A percentile compares a stretch with the other conserved stretches of the same genome.
Evolutionary conservation across 805 yeast genomes (phyloP).

Genomic region (Pichia insulana): DNA sequence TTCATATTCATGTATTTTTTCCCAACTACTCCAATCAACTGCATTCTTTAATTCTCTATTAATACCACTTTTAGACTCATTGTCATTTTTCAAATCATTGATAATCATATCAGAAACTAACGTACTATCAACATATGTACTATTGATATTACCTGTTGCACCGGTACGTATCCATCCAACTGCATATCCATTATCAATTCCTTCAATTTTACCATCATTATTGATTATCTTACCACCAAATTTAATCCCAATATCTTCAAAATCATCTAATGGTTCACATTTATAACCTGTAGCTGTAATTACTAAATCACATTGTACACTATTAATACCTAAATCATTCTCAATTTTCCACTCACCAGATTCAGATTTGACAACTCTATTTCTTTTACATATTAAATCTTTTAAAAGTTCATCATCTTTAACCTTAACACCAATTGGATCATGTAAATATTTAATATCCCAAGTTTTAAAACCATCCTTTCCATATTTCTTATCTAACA

Average conservation of each 20-base stretch:
- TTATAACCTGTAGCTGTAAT: slow-evolving; percentile 80
- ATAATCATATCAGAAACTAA: slow-evolving; percentile 60
- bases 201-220: slow-evolving; percentile 34
- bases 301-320: slow-evolving; percentile 50
- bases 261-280: slow-evolving; percentile 55
- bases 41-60: slow-evolving; percentile 16
- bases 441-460: slow-evolving; percentile 60
- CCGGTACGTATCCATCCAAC: slow-evolving; percentile 90
- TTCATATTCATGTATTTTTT: slow-evolving; percentile 46
- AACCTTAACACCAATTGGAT: slow-evolving; percentile 49
- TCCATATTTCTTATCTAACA: slow-evolving; percentile 42
- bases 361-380: slow-evolving; percentile 27
- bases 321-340: slow-evolving; percentile 10
- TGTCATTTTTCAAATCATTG: slow-evolving; percentile 33
- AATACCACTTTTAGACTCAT: slow-evolving; percentile 21
- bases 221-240: slow-evolving; percentile 44
- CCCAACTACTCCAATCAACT: slow-evolving; percentile 63
- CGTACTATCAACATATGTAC: slow-evolving; percentile 80
- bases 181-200: slow-evolving; percentile 50
- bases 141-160: slow-evolving; percentile 82
- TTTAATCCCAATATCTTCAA: slow-evolving; percentile 39
- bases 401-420: slow-evolving; percentile 30
- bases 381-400: slow-evolving; percentile 42
- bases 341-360: slow-evolving; percentile 29
- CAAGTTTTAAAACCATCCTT: slow-evolving; percentile 33